Evolutionary conservation across 2,329 filamentous ascomycete genomes (phyloP), one percentile per base, ranked within the genome.

Genomic region (Metarhizium humberi): DNA sequence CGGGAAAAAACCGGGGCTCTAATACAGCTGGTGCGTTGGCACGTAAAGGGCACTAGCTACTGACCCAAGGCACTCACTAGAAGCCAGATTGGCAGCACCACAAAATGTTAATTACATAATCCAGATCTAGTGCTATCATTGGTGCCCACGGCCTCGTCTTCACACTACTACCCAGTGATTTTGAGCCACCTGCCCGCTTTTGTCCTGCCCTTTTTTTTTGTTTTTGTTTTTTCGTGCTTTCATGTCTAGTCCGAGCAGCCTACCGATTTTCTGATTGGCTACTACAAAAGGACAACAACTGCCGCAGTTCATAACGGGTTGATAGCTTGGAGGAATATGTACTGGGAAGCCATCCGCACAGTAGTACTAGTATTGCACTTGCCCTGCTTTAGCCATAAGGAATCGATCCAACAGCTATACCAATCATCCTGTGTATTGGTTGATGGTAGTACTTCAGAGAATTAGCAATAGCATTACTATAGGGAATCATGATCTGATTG

Each of bases 1-100:
- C 40, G 50, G 29, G 14, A 50, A 54, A 57, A 56, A 57, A 38
- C 50, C 25, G 53, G 56, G 54, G 36, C 32, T 1, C 6, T 53
- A 34, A 8, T 16, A 11, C 18, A 47, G 45, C 42, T 55, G 43
- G 43, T 52, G 14, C 13, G 20, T n/a, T 51, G 30, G 40, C 32
- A 48, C 14, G 45, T 8, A 48, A 48, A 46, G 20, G 6, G 40
- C 40, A 25, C 40, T 43, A 43, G 40, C 40, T 18, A 25, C 25
- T 25, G 20, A 25, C 25, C 25, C 25, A 25, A 25, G 25, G 25
- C 25, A 25, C 25, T 25, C 25, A 25, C 25, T 25, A 25, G 25
- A 25, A 25, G 25, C 25, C 25, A 25, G 25, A 25, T 25, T 25
- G 25, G 25, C 25, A 25, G 25, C 25, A 25, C 25, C 25, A 25